Evolutionary conservation across 2,329 filamentous ascomycete species (phyloP).

Genomic region (Trichoderma hamatum): DNA sequence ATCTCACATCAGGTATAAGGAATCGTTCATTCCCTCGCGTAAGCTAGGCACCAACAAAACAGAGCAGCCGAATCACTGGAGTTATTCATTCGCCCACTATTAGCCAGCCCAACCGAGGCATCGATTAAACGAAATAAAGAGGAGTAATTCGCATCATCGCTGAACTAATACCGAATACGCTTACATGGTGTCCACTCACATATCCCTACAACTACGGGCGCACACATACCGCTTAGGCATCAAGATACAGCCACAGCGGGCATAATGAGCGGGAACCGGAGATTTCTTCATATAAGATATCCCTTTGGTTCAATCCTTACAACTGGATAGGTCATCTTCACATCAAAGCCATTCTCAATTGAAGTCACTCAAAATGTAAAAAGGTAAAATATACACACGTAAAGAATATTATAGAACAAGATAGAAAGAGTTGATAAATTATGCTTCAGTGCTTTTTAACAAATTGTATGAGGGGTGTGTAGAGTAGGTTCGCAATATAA

Average conservation of each 20-base stretch:
- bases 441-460: conserved; percentile 15
- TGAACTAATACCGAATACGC: no score
- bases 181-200: background rate
- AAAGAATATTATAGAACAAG: background rate
- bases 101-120: background rate
- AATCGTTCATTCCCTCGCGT: background rate
- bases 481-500: background rate
- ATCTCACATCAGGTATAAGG: background rate
- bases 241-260: conserved; percentile 13
- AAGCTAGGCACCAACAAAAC: conserved; percentile 6
- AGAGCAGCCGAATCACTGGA: background rate
- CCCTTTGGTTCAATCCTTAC: background rate
- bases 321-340: background rate
- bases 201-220: background rate
- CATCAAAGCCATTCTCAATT: background rate
- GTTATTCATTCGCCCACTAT: background rate
- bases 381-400: background rate
- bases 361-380: background rate
- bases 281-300: background rate
- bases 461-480: conserved; percentile 13
- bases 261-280: background rate
- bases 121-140: background rate
- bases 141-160: background rate
- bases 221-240: conserved; percentile 3
- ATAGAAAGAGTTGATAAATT: background rate